Base-by-base conservation (phyloP, 192 early-diverging fungal species). In the Coemansia sp. region DNA sequence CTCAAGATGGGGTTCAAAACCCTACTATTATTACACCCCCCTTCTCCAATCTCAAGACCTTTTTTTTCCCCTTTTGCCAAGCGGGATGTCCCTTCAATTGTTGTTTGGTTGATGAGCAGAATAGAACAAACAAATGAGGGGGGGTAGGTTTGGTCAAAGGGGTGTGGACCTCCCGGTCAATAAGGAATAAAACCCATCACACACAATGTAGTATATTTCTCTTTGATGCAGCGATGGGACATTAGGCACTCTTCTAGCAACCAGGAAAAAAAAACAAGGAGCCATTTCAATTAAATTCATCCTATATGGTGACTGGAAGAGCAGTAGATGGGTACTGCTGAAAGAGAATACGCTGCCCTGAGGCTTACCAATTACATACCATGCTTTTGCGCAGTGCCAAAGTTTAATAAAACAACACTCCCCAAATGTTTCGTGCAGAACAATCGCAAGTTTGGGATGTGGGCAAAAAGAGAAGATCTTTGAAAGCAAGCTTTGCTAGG, bases 291-390 rank as follows among this genome's bases (percentile, higher is more conserved):
- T 35, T 35, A 35, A 35, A 35, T 10, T 35, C 33, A 7, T 7
- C 33, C 10, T 35, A 35, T 35, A 35, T 35, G 33, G 33, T 6
- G 33, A 35, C 33, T 35, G 33, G 33, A 35, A 35, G 40, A 15
- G 48, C 48, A 50, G 48, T 50, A 50, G 48, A 50, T 35, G 48
- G 48, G 48, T 50, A 50, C 48, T 30, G 46, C 46, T 8, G 14
- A 46, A 18, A 21, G 44, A 23, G 19, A 9, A 12, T 6, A 23
- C 5, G 26, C 21, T 28, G 46, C 46, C 46, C 46, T 48, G 46
- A 26, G 21, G 46, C 46, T 48, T 35, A 35, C 46, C 46, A 21
- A 46, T 16, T 46, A 23, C 44, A 46, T 21, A 20, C 44, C 18
- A 20, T 46, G 44, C 44, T 26, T 23, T 9, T 16, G 16, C 5